A percentile compares a stretch with the other conserved stretches of the same genome.
These are phyloP conservation scores for Phytophthora fragariae DNA, from an alignment of 352 stramenopile species.

Conservation along the genomic window DNA sequence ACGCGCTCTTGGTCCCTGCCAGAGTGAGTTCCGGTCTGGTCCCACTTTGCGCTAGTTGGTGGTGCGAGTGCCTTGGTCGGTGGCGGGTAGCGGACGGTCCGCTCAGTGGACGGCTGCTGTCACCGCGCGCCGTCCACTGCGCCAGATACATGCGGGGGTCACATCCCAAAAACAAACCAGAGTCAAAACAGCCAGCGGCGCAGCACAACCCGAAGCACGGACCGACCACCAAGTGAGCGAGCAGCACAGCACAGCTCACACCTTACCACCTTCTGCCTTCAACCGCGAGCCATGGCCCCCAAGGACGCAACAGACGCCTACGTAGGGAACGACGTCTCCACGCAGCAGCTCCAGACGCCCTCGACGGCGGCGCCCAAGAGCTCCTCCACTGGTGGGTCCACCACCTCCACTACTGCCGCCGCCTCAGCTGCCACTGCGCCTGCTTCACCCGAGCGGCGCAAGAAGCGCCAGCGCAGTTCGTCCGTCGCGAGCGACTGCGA, in stretches of 20 bases:
- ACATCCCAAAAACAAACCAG: constrained; percentile 40
- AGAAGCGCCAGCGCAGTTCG: constrained; percentile 28
- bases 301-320: constrained; percentile 46
- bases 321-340: constrained; percentile 6
- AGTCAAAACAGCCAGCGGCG: constrained; percentile 37
- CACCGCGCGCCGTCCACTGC: constrained; percentile 25
- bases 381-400: not conserved
- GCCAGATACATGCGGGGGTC: constrained; percentile 27
- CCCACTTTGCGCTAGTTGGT: constrained; percentile 14
- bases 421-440: not conserved
- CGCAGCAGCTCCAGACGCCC: constrained; percentile 18
- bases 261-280: constrained; percentile 3
- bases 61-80: constrained; percentile 13
- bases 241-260: not conserved
- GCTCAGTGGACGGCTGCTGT: not conserved
- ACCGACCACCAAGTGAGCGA: constrained; percentile 2
- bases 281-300: constrained; percentile 43
- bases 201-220: constrained; percentile 25
- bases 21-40: too few relatives aligned
- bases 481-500: constrained; percentile 4
- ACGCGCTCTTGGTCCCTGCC: not conserved
- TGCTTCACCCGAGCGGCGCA: constrained; percentile 17
- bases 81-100: constrained; percentile 16
- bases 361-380: too few relatives aligned
- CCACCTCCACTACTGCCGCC: constrained; percentile 3